Evolutionary conservation across 2,329 filamentous ascomycete genomes (phyloP).

Genomic region (Pseudogymnoascus sp.): DNA sequence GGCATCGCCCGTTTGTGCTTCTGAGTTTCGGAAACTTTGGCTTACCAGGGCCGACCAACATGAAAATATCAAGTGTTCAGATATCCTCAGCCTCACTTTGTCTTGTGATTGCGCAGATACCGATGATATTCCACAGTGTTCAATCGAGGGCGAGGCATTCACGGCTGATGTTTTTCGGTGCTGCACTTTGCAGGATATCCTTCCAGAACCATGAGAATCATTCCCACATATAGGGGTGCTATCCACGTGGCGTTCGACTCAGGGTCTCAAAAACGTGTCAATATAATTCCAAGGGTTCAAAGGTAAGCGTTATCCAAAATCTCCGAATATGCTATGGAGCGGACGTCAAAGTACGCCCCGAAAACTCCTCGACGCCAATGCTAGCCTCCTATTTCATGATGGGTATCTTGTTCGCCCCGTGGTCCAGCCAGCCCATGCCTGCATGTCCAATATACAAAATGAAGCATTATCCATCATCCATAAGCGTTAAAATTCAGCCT

Average conservation of each 20-base stretch:
- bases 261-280: neutral
- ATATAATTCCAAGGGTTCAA: neutral
- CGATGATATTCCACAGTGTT: neutral
- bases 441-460: neutral
- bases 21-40: neutral
- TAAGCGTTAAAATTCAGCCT: neutral
- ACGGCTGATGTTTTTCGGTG: neutral
- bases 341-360: neutral
- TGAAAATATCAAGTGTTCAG: neutral
- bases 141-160: neutral
- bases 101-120: neutral
- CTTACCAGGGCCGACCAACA: neutral
- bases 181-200: neutral
- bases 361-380: neutral
- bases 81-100: neutral
- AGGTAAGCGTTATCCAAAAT: neutral
- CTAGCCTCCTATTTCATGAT: constrained; percentile 1
- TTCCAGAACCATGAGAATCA: neutral
- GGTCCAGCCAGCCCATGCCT: constrained; percentile 1
- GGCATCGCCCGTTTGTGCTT: neutral
- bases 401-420: neutral
- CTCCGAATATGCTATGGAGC: neutral
- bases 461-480: neutral
- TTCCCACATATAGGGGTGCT: constrained; percentile 1
- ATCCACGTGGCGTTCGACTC: constrained; percentile 3